Evolutionary conservation across 2,329 filamentous ascomycete species (phyloP), one percentile per base, ranked within the genome.

Genomic region (Verticillium klebahnii): DNA sequence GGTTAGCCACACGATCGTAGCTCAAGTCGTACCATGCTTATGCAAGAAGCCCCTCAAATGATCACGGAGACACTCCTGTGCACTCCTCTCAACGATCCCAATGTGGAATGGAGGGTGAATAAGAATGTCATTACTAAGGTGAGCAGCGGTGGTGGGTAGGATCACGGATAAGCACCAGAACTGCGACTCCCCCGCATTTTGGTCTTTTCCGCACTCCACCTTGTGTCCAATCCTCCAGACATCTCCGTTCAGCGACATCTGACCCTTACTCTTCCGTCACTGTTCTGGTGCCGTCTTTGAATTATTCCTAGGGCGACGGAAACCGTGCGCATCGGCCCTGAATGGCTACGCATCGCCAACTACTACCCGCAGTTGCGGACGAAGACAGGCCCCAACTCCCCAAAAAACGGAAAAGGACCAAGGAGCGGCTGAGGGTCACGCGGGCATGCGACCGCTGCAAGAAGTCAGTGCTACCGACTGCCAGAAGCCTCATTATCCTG

Each of bases 381-480:
- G 55, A 57, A 11, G n/a, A 19, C 19, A 19, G 45, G 34, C 34
- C 36, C 12, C 36, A 40, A 12, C 36, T 25, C 23, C 8, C 17
- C 8, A 58, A 31, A 50, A 64, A 54, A 56, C 65, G 66, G 57
- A 68, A 66, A 61, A 64, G 68, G 32, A 57, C 63, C 52, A 61
- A 61, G 32, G 76, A 78, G 58, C 68, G 77, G 19, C 72, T 73
- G 25, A 73, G 78, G 58, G 79, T 80, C 58, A 81, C 76, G 62
- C 73, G 79, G 32, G 79, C 79, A 23, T 81, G 79, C 66, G 79
- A 81, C 69, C 70, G 74, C 60, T 82, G 79, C 69, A 81, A 81
- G 69, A 78, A 72, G 79, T 80, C 67, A 69, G 73, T 67, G 14
- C 29, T 6, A n/a, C 36, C 11, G 17, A 32, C n/a, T n/a, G 54